These are phyloP conservation scores for Pythium graminicola DNA, from an alignment of 352 stramenopile genomes.

Conservation along the genomic window DNA sequence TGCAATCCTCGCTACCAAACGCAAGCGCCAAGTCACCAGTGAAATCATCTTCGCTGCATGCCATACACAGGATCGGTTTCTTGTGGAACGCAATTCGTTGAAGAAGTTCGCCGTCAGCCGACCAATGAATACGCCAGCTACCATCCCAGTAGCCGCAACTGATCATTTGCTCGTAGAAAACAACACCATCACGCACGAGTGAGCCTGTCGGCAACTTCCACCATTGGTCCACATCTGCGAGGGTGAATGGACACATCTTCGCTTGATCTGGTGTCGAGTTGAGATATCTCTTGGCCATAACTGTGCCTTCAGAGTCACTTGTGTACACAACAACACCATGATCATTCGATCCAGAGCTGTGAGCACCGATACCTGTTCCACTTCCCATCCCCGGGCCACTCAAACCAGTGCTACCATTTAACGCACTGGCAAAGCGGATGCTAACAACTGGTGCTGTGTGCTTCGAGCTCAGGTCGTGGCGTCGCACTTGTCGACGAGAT, in stretches of 20 bases:
- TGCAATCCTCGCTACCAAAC: slow-evolving; percentile 83
- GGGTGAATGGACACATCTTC: slow-evolving; percentile 65
- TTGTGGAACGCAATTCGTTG: slow-evolving; percentile 87
- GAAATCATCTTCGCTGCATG: slow-evolving; percentile 78
- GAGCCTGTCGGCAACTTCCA: slow-evolving; percentile 75
- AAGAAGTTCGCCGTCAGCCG: slow-evolving; percentile 72
- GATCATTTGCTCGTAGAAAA: slow-evolving; percentile 88
- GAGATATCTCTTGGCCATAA: slow-evolving; percentile 72
- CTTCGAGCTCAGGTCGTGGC: slow-evolving; percentile 69
- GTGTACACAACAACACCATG: slow-evolving; percentile 77
- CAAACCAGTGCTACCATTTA: slow-evolving; percentile 53
- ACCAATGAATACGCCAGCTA: slow-evolving; percentile 85
- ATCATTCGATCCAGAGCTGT: slow-evolving; percentile 48
- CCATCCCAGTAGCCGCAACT: slow-evolving; percentile 85
- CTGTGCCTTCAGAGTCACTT: slow-evolving; percentile 64
- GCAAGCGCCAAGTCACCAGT: slow-evolving; percentile 77
- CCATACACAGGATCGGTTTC: slow-evolving; percentile 82
- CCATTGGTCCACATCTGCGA: slow-evolving; percentile 82
- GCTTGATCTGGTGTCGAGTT: slow-evolving; percentile 61
- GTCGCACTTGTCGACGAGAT: slow-evolving; percentile 72
- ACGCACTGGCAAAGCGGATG: slow-evolving; percentile 72
- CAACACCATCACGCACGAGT: slow-evolving; percentile 65
- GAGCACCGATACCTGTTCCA: slow-evolving; percentile 64
- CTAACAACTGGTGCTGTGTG: slow-evolving; percentile 58
- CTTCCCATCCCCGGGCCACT: slow-evolving; percentile 50